Percentiles rank a stretch among this genome's conserved stretches.
Conservation (phyloP, 495 filamentous ascomycete genomes). For the Aspergillus sparsus region DNA sequence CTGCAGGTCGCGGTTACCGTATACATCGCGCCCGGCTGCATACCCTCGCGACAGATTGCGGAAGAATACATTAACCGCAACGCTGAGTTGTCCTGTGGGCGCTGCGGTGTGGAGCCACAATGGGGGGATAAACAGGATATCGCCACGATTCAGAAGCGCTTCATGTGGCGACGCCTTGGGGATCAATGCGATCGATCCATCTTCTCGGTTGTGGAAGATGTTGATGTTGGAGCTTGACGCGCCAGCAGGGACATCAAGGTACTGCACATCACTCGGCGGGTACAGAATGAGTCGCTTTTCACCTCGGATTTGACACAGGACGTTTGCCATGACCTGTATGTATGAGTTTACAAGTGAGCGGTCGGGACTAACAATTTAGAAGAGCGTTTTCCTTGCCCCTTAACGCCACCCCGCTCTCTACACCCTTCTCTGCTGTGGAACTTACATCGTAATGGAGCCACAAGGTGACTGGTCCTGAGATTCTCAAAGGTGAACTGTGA, state of each 20-base stretch:
- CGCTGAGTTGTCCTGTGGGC: slow-evolving; percentile 62
- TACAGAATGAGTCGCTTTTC: slow-evolving; percentile 73
- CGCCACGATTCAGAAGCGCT: slow-evolving; percentile 63
- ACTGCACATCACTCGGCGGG: slow-evolving; percentile 70
- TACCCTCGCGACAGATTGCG: slow-evolving; percentile 68
- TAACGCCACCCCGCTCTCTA: not conserved
- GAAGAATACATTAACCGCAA: slow-evolving; percentile 88
- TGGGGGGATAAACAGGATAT: slow-evolving; percentile 78
- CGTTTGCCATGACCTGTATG: slow-evolving; percentile 77
- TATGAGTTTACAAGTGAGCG: not conserved
- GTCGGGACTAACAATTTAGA: no score
- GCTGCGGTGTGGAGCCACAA: slow-evolving; percentile 81
- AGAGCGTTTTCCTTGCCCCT: no score
- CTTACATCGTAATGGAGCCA: slow-evolving; percentile 91
- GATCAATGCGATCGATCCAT: slow-evolving; percentile 39
- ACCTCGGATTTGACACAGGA: slow-evolving; percentile 78
- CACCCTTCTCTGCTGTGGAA: not conserved
- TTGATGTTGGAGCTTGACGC: slow-evolving; percentile 77
- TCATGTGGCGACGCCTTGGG: slow-evolving; percentile 65
- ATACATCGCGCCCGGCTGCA: slow-evolving; percentile 76
- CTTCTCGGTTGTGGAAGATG: slow-evolving; percentile 56
- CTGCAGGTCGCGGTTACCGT: slow-evolving; percentile 82
- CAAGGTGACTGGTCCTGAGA: slow-evolving; percentile 82
- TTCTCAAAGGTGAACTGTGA: slow-evolving; percentile 79
- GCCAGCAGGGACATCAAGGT: slow-evolving; percentile 71